Conservation (phyloP, 2,329 filamentous ascomycete species). For the Pseudopithomyces maydicus region DNA sequence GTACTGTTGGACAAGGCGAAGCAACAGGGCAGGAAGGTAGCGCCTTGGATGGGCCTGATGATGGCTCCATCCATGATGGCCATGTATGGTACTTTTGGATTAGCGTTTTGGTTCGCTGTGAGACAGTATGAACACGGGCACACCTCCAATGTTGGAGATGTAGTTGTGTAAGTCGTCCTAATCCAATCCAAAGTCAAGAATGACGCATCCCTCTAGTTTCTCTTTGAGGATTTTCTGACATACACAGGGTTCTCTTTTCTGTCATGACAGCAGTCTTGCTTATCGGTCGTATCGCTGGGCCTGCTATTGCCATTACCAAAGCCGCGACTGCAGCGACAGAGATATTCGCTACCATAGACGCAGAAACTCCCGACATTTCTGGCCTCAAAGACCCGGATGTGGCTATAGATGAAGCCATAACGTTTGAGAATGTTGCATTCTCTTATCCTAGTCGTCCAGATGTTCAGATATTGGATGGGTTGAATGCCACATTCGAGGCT, state of each 20-base stretch:
- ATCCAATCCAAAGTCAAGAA: neutral
- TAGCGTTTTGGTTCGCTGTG: slow-evolving; percentile 48
- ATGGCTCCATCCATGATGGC: slow-evolving; percentile 41
- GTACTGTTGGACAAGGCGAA: slow-evolving; percentile 31
- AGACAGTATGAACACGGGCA: slow-evolving; percentile 39
- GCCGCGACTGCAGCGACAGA: slow-evolving; percentile 42
- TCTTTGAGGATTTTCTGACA: neutral
- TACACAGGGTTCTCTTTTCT: slow-evolving; percentile 42
- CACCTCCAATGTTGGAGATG: slow-evolving; percentile 34
- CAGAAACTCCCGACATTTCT: slow-evolving; percentile 29
- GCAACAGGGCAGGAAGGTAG: slow-evolving; percentile 30
- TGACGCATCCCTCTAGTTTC: neutral
- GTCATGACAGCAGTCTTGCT: slow-evolving; percentile 45
- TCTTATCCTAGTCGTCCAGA: slow-evolving; percentile 58
- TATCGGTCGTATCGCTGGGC: slow-evolving; percentile 35
- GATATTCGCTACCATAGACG: slow-evolving; percentile 44
- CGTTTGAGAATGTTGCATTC: slow-evolving; percentile 41
- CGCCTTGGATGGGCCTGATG: slow-evolving; percentile 40
- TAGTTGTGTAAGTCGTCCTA: slow-evolving; percentile 35
- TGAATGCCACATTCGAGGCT: slow-evolving; percentile 63
- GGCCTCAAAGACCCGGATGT: slow-evolving; percentile 44
- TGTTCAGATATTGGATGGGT: slow-evolving; percentile 65
- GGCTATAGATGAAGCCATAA: slow-evolving; percentile 39
- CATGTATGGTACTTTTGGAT: slow-evolving; percentile 44
- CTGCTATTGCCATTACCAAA: slow-evolving; percentile 41